These are phyloP conservation scores for Crucihimalaya himalaica DNA, from an alignment of 345 rosid species.

Conservation along the genomic window DNA sequence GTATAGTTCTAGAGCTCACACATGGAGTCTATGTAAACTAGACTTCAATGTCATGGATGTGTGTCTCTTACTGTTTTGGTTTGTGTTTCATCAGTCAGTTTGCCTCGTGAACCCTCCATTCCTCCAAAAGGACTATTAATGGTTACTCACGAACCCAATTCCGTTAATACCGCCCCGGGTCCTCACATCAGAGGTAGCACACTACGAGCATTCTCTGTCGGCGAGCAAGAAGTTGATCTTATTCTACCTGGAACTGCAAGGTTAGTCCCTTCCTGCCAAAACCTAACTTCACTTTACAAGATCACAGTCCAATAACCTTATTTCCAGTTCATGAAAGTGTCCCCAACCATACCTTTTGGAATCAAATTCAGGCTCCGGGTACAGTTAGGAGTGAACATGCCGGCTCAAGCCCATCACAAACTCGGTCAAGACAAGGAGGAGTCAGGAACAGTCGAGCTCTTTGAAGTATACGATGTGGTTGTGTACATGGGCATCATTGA, in stretches of 20 bases:
- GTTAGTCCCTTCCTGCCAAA: slow-evolving; percentile 38
- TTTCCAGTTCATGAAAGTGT: background rate
- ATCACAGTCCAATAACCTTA: background rate
- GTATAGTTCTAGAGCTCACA: background rate
- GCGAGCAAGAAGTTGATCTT: slow-evolving; percentile 85
- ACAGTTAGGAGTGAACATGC: slow-evolving; percentile 98
- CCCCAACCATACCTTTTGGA: background rate
- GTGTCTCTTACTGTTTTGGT: background rate
- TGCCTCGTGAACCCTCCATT: slow-evolving; percentile 49
- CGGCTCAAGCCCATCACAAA: slow-evolving; percentile 80
- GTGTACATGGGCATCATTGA: slow-evolving; percentile 94
- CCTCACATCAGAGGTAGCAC: slow-evolving; percentile 86
- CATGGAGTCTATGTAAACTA: background rate
- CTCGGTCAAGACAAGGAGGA: slow-evolving; percentile 48
- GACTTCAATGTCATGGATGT: slow-evolving; percentile 2
- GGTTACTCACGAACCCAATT: slow-evolving; percentile 78
- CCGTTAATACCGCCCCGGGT: slow-evolving; percentile 70
- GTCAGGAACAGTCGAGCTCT: slow-evolving; percentile 61
- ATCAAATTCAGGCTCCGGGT: slow-evolving; percentile 68
- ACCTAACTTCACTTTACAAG: background rate
- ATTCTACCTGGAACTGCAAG: slow-evolving; percentile 86
- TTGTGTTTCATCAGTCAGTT: slow-evolving; percentile 43
- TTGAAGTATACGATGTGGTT: slow-evolving; percentile 86
- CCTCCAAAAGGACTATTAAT: slow-evolving; percentile 69
- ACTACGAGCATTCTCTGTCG: slow-evolving; percentile 67